Evolutionary conservation across 2,329 filamentous ascomycete species (phyloP).

Genomic region (Ophiocordyceps camponoti-rufipedis): DNA sequence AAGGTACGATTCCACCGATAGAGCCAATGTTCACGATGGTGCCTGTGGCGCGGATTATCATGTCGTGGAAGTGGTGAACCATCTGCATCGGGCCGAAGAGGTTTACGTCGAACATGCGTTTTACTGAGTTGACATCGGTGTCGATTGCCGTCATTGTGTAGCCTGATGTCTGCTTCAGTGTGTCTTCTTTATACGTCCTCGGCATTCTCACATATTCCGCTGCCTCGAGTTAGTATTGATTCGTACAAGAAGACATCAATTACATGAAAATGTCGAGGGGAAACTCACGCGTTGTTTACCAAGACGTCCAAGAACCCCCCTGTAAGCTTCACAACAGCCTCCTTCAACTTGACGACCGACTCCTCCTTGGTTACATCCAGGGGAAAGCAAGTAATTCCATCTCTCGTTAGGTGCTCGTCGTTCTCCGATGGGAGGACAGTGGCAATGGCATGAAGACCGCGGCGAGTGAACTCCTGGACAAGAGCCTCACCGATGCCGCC

Average conservation of each 20-base stretch:
- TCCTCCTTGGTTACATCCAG: conserved; percentile 13
- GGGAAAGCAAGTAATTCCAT: conserved; percentile 7
- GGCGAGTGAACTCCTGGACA: conserved; percentile 4
- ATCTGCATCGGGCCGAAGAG: conserved; percentile 15
- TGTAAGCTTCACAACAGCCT: conserved; percentile 4
- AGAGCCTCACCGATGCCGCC: conserved; percentile 10
- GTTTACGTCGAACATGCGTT: conserved; percentile 22
- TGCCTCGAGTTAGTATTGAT: neutral
- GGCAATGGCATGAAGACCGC: conserved; percentile 13
- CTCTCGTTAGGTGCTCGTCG: conserved; percentile 8
- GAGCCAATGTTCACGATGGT: conserved; percentile 8
- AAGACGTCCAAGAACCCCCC: conserved; percentile 2
- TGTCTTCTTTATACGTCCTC: neutral
- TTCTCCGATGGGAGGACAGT: conserved; percentile 10
- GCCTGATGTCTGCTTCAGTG: conserved; percentile 3
- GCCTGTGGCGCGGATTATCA: conserved; percentile 6
- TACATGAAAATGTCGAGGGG: too few species aligned
- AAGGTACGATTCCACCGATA: conserved; percentile 6
- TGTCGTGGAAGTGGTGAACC: conserved; percentile 5
- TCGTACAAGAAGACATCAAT: too few species aligned
- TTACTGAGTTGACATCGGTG: conserved; percentile 11
- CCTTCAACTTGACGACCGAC: conserved; percentile 8
- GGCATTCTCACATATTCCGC: neutral
- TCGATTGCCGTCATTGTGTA: conserved; percentile 11
- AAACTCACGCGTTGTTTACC: neutral